Conservation (phyloP, 805 yeast genomes). For the Candida mattraensis region DNA sequence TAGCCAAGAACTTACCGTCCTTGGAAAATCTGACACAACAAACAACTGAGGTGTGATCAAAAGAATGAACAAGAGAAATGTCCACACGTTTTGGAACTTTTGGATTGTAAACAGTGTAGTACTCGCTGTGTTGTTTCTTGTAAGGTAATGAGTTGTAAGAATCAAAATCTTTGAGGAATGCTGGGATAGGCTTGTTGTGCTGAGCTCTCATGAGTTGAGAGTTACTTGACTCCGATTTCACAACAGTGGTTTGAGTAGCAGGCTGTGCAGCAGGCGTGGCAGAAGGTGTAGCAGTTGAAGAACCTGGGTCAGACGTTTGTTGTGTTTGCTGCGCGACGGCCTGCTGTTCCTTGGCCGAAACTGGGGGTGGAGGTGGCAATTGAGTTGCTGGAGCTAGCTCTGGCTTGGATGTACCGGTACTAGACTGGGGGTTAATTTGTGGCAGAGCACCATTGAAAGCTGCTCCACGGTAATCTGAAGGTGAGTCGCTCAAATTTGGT, state of each 20-base stretch:
- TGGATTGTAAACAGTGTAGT: slow-evolving; percentile 88
- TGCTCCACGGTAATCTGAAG: slow-evolving; percentile 22
- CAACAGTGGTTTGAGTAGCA: slow-evolving; percentile 15
- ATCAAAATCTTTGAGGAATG: slow-evolving; percentile 78
- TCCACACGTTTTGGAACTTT: slow-evolving; percentile 74
- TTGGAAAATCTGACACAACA: slow-evolving; percentile 93
- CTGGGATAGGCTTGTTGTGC: slow-evolving; percentile 77
- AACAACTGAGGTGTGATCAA: slow-evolving; percentile 92
- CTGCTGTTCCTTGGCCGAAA: slow-evolving; percentile 20
- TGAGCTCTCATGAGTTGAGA: slow-evolving; percentile 42
- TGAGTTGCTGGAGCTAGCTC: slow-evolving; percentile 30
- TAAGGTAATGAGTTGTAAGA: slow-evolving; percentile 71
- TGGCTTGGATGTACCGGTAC: slow-evolving; percentile 32
- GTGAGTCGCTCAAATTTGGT: slow-evolving; percentile 32
- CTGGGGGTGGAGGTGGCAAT: slow-evolving; percentile 27
- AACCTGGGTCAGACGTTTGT: slow-evolving; percentile 22
- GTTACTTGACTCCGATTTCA: slow-evolving; percentile 29
- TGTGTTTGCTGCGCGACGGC: slow-evolving; percentile 21
- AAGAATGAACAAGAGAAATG: slow-evolving; percentile 83
- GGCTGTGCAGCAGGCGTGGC: slow-evolving; percentile 34
- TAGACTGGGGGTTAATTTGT: slow-evolving; percentile 22
- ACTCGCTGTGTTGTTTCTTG: slow-evolving; percentile 82
- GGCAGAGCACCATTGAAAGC: slow-evolving; percentile 26
- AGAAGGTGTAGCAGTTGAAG: slow-evolving; percentile 33
- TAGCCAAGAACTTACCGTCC: slow-evolving; percentile 90